Evolutionary conservation across 2,329 filamentous ascomycete species (phyloP).

Genomic region (Aureobasidium sp.): DNA sequence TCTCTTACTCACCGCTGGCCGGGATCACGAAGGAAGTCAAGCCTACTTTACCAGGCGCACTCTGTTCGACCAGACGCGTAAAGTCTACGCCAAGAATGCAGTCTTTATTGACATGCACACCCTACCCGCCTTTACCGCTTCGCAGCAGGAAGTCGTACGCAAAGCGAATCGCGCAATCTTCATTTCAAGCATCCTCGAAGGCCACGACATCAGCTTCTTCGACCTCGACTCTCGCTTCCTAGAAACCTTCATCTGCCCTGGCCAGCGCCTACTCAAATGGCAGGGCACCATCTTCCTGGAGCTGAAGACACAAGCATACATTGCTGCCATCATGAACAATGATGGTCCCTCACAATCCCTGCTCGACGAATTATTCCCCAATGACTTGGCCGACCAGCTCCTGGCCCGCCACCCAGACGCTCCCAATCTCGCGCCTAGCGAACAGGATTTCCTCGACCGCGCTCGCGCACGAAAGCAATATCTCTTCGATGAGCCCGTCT

Average conservation of each 20-base stretch:
- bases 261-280: constrained; percentile 51
- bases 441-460: constrained; percentile 53
- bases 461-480: constrained; percentile 50
- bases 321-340: constrained; percentile 52
- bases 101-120: constrained; percentile 43
- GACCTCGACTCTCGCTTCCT: constrained; percentile 58
- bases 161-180: constrained; percentile 61
- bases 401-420: constrained; percentile 49
- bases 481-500: constrained; percentile 43
- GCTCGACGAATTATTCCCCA: constrained; percentile 54
- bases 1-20: constrained; percentile 49
- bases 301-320: constrained; percentile 61
- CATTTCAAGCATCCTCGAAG: constrained; percentile 55
- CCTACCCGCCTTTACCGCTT: constrained; percentile 31
- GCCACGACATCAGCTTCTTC: constrained; percentile 56
- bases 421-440: constrained; percentile 48
- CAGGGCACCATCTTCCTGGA: constrained; percentile 57
- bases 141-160: constrained; percentile 52
- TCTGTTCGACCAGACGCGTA: constrained; percentile 57
- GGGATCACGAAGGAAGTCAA: constrained; percentile 48
- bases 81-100: constrained; percentile 51
- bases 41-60: constrained; percentile 56
- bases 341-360: constrained; percentile 50
- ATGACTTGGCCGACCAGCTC: constrained; percentile 49
- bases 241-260: constrained; percentile 56